These are phyloP conservation scores for Candida ovalis DNA, from an alignment of 805 yeast species.

Conservation along the genomic window DNA sequence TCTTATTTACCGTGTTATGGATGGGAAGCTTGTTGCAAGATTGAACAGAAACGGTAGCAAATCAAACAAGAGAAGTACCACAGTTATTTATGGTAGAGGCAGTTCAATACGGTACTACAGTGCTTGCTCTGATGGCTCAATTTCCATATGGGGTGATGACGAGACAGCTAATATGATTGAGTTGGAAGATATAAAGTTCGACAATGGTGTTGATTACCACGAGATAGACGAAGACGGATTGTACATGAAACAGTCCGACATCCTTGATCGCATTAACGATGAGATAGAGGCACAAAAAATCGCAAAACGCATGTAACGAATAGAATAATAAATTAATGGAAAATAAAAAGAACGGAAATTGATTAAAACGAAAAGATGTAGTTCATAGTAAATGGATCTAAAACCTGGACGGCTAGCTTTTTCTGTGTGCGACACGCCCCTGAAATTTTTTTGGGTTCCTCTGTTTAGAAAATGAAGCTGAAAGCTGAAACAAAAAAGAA, in stretches of 20 bases:
- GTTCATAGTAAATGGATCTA: too few species aligned
- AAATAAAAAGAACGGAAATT: neutral
- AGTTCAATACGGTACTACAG: slow-evolving; percentile 45
- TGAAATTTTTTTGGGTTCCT: too few species aligned
- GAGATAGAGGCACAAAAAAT: slow-evolving; percentile 28
- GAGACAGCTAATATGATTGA: slow-evolving; percentile 10
- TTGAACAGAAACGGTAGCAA: slow-evolving; percentile 41
- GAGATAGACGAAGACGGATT: slow-evolving; percentile 2
- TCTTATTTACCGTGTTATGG: slow-evolving; percentile 50
- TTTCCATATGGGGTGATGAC: slow-evolving; percentile 52
- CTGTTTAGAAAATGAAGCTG: too few species aligned
- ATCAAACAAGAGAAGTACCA: slow-evolving; percentile 36
- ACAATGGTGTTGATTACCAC: slow-evolving; percentile 14
- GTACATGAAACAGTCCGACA: slow-evolving; percentile 1
- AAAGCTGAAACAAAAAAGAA: too few species aligned
- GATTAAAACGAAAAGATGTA: too few species aligned
- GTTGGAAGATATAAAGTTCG: slow-evolving; percentile 11
- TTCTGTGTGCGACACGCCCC: too few species aligned
- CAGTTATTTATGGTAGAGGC: slow-evolving; percentile 46
- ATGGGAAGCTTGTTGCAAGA: slow-evolving; percentile 61
- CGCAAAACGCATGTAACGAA: neutral
- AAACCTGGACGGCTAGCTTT: too few species aligned
- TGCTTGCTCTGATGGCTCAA: slow-evolving; percentile 67
- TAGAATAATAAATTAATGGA: neutral
- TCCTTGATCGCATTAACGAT: slow-evolving; percentile 26